Base-by-base conservation (phyloP, 352 stramenopile genomes). In the Peronosclerospora sorghi region DNA sequence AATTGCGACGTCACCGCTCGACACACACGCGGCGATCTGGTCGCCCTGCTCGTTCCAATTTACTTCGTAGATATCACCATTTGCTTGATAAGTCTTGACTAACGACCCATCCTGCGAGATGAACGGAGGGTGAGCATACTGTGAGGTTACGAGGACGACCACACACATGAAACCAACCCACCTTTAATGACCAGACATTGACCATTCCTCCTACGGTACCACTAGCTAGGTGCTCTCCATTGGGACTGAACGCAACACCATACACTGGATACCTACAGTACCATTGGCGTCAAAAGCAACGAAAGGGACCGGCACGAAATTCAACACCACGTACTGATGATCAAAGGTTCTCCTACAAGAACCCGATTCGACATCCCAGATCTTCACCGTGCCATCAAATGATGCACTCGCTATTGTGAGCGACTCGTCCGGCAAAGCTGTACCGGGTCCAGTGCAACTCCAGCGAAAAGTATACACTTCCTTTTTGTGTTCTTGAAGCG, bases 51-150 rank as follows among this genome's bases (percentile, higher is more conserved):
- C 73, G 72, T 97, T 98, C 95, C 95, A 99, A 60, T 96, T 96
- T 52, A 99, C 93, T 71, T 99, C 95, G 77, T 98, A 99, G 70
- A 98, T 98, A 75, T 98, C 95, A 37, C 87, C 87, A 65, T 84
- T 80, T 37, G 80, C 84, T 68, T 94, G 70, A 61, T 89, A 94
- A 62, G 74, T 85, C 65, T 92, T 91, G 34, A 84, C 63, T 56
- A 94, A 67, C 29, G 60, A 64, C 12, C 76, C 71, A 23, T 89
- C 75, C 79, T 91, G 47, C 43, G 13, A 40, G 15, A 27, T 45
- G 20, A 38, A 41, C 2, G 18, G 23, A 20, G 7, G 4, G 2
- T 2, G 28, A 54, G 46, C 56, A 35, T 40, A 5, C 15, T 9
- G 7, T 5, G 13, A 19, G 12, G 7, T 17, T 9, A 20, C 13